A percentile compares a stretch with the other conserved stretches of the same genome.
phyloP scores from a whole-genome alignment of 306 rosid genomes.

The Vigna hirtella region DNA sequence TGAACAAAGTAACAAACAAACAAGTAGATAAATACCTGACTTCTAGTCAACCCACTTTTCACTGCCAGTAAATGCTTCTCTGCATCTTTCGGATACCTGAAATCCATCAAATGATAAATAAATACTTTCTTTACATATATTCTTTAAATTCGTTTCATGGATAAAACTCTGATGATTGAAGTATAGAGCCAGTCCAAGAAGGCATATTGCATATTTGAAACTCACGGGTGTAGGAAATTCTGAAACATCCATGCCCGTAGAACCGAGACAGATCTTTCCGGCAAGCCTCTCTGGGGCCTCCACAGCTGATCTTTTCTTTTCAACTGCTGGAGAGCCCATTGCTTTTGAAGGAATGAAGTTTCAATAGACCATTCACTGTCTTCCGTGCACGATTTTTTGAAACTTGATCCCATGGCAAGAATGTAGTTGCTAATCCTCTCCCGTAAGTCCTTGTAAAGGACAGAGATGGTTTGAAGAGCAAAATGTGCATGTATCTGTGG shows the following conservation, averaged over 20 bases:
- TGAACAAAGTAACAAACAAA: background rate
- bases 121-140: no score
- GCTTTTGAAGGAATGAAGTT: slow-evolving; percentile 64
- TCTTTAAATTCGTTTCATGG: background rate
- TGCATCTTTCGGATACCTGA: slow-evolving; percentile 90
- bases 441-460: slow-evolving; percentile 64
- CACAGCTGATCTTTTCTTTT: slow-evolving; percentile 79
- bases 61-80: slow-evolving; percentile 90
- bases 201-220: background rate
- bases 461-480: slow-evolving; percentile 62
- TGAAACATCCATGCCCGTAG: slow-evolving; percentile 90
- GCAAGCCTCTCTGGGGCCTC: slow-evolving; percentile 94
- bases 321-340: slow-evolving; percentile 80
- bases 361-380: slow-evolving; percentile 62
- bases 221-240: slow-evolving; percentile 91
- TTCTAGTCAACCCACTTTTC: slow-evolving; percentile 88
- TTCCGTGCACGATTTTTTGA: slow-evolving; percentile 41
- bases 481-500: slow-evolving; percentile 69
- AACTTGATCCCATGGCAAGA: slow-evolving; percentile 55
- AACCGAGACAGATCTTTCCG: slow-evolving; percentile 85
- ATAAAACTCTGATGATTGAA: background rate
- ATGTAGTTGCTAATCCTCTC: slow-evolving; percentile 72
- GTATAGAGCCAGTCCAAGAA: background rate
- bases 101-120: slow-evolving; percentile 34
- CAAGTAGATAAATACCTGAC: slow-evolving; percentile 57